Conservation (phyloP, 345 rosid species). For the Triadica sebifera region DNA sequence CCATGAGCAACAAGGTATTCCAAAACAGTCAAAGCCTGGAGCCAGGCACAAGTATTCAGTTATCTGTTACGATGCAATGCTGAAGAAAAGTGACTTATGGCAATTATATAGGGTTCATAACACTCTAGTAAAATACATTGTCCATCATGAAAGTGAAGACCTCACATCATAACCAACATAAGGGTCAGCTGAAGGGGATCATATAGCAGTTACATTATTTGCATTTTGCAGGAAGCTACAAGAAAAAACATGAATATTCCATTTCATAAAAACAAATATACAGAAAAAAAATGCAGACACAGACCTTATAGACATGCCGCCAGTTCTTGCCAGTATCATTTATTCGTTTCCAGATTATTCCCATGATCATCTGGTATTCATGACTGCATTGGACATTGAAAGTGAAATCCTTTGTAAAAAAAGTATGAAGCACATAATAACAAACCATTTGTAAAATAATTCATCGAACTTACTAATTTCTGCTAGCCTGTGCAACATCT, state of each 20-base stretch:
- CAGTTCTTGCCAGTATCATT: constrained; percentile 91
- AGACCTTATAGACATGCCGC: constrained; percentile 92
- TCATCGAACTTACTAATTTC: constrained; percentile 65
- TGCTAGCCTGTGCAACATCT: constrained; percentile 75
- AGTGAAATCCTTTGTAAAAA: constrained; percentile 8
- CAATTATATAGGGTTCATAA: not conserved
- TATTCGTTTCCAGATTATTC: constrained; percentile 78
- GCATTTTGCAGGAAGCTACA: not conserved
- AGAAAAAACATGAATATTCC: no score
- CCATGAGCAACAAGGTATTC: constrained; percentile 92
- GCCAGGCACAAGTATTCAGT: constrained; percentile 21
- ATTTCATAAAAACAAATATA: not conserved
- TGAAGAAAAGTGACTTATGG: not conserved
- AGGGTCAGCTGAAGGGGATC: no score
- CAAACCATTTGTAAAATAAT: constrained; percentile 13
- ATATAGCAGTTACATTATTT: not conserved
- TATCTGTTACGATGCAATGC: constrained; percentile 8
- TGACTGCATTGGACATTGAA: constrained; percentile 53
- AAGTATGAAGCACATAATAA: not conserved
- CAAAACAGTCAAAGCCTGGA: constrained; percentile 81
- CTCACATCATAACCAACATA: not conserved
- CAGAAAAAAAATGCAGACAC: not conserved
- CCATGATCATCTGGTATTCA: constrained; percentile 83
- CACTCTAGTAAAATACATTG: not conserved
- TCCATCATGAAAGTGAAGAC: not conserved